Evolutionary conservation across 1,284 basidiomycete genomes (phyloP).

Genomic region (Mycosarcoma maydis): DNA sequence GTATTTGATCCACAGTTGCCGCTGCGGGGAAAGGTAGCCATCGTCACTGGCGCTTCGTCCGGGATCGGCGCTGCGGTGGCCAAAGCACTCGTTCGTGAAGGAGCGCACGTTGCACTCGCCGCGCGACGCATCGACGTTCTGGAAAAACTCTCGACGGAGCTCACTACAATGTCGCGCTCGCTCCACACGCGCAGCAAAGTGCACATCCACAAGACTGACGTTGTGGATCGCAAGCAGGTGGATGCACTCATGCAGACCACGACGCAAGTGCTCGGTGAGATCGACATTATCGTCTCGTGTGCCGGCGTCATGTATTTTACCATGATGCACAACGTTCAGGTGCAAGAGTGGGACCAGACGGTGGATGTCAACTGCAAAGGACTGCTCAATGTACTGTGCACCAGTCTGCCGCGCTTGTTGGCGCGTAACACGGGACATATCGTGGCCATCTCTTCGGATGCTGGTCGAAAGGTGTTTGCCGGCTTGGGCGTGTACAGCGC

Average conservation of each 20-base stretch:
- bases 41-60: conserved; percentile 68
- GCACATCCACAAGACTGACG: conserved; percentile 57
- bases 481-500: conserved; percentile 65
- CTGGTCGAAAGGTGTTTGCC: conserved; percentile 64
- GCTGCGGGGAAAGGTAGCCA: conserved; percentile 63
- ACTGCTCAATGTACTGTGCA: conserved; percentile 56
- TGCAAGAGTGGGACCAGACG: conserved; percentile 63
- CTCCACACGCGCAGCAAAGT: conserved; percentile 19
- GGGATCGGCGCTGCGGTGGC: conserved; percentile 68
- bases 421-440: conserved; percentile 55
- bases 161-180: conserved; percentile 11
- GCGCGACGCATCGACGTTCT: conserved; percentile 46
- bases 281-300: conserved; percentile 62
- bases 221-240: conserved; percentile 54
- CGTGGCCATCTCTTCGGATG: conserved; percentile 66
- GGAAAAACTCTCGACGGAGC: conserved; percentile 25
- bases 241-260: conserved; percentile 51
- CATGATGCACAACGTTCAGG: conserved; percentile 61
- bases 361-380: conserved; percentile 67
- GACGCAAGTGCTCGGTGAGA: conserved; percentile 42
- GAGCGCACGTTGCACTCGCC: conserved; percentile 50
- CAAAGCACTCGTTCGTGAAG: conserved; percentile 45
- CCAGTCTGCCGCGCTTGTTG: conserved; percentile 54
- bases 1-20: conserved; percentile 39
- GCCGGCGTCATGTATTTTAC: conserved; percentile 66